A percentile compares a stretch with the other conserved stretches of the same genome.
phyloP scores from a whole-genome alignment of 495 filamentous ascomycete genomes.

The Lophiotrema nucula region DNA sequence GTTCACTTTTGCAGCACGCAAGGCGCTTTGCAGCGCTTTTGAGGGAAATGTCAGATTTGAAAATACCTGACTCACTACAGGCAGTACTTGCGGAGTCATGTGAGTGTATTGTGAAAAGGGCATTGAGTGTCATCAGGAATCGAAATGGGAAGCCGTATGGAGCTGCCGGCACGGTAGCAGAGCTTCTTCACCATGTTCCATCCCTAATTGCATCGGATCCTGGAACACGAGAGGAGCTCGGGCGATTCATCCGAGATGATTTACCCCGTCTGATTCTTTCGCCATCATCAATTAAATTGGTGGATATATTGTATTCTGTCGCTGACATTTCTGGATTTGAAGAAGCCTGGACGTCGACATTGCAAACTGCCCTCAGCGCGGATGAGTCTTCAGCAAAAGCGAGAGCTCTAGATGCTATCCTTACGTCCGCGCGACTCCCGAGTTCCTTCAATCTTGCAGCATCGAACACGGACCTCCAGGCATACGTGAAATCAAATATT shows the following conservation, averaged over 20 bases:
- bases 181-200: conserved; percentile 41
- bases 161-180: conserved; percentile 63
- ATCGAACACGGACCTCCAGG: conserved; percentile 35
- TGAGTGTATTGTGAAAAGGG: conserved; percentile 48
- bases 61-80: conserved; percentile 34
- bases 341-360: conserved; percentile 31
- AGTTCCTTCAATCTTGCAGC: conserved; percentile 23
- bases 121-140: conserved; percentile 50
- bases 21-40: conserved; percentile 14
- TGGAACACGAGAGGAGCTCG: conserved; percentile 32
- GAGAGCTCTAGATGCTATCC: conserved; percentile 34
- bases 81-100: conserved; percentile 29
- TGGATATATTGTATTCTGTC: conserved; percentile 35
- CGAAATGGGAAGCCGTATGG: conserved; percentile 83
- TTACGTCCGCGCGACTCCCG: conserved; percentile 36
- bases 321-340: conserved; percentile 29
- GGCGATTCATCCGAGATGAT: conserved; percentile 49
- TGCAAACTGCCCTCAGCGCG: conserved; percentile 34
- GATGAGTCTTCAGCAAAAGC: conserved; percentile 35
- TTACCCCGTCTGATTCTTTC: conserved; percentile 54
- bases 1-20: conserved; percentile 45
- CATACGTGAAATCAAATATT: conserved; percentile 30
- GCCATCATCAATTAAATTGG: conserved; percentile 49
- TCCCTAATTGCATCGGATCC: conserved; percentile 31
- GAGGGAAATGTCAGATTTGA: background rate